phyloP scores from a whole-genome alignment of 176 grass and related monocot genomes.

The Aegilops sharonensis region DNA sequence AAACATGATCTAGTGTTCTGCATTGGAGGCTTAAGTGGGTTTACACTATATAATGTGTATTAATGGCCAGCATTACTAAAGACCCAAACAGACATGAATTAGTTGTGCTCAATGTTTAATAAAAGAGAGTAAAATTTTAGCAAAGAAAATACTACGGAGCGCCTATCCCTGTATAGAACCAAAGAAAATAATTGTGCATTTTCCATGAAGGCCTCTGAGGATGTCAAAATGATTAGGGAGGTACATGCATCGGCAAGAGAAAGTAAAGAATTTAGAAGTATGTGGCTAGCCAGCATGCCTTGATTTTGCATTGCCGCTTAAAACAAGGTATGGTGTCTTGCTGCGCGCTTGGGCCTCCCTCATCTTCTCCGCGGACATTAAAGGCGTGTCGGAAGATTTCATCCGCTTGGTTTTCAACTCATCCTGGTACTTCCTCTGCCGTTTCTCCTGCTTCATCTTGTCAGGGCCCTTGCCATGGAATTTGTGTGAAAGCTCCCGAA shows the following conservation, averaged over 20 bases:
- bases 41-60: not conserved
- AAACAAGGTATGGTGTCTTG: conserved; percentile 71
- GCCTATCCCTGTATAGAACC: not conserved
- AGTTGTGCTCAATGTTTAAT: not conserved
- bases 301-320: conserved; percentile 72
- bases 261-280: not conserved
- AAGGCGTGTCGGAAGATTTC: conserved; percentile 70
- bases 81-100: not conserved
- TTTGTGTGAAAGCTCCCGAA: conserved; percentile 71
- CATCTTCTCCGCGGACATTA: conserved; percentile 76
- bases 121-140: not conserved
- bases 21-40: not conserved
- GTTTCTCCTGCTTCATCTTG: conserved; percentile 82
- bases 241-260: too few species aligned
- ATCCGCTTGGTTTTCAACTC: conserved; percentile 85
- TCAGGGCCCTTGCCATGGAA: conserved; percentile 88
- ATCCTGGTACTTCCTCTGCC: conserved; percentile 67
- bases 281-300: conserved; percentile 36
- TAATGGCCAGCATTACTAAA: not conserved
- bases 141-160: not conserved
- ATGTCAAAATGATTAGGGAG: not conserved
- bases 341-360: conserved; percentile 70
- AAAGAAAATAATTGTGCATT: not conserved
- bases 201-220: not conserved
- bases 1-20: too few species aligned